Evolutionary conservation across 2,329 filamentous ascomycete species (phyloP).

Genomic region (Trichophyton verrucosum): DNA sequence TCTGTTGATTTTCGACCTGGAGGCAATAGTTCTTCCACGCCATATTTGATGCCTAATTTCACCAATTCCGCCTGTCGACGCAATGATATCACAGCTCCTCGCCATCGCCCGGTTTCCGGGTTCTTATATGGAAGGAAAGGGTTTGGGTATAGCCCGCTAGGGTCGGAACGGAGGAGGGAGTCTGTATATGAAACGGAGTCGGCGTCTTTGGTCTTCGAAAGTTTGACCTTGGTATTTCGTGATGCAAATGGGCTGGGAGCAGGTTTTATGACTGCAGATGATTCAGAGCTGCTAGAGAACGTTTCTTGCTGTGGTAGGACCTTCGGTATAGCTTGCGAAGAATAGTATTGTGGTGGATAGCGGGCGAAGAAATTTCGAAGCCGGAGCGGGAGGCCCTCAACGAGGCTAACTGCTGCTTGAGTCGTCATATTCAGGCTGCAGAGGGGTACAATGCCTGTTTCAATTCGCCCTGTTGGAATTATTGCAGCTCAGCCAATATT

Average conservation of each 20-base stretch:
- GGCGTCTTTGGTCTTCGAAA: constrained; percentile 22
- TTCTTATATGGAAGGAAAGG: constrained; percentile 75
- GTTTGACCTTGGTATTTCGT: constrained; percentile 29
- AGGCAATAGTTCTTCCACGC: constrained; percentile 70
- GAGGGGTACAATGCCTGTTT: not conserved
- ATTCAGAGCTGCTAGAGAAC: constrained; percentile 37
- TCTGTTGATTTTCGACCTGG: constrained; percentile 63
- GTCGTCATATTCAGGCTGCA: constrained; percentile 9
- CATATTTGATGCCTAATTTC: constrained; percentile 66
- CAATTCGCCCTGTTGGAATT: not conserved
- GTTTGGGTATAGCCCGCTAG: constrained; percentile 45
- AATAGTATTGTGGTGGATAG: constrained; percentile 59
- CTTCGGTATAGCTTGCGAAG: constrained; percentile 19
- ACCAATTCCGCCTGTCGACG: constrained; percentile 72
- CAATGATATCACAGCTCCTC: constrained; percentile 69
- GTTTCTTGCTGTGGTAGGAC: constrained; percentile 19
- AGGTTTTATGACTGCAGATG: constrained; percentile 10
- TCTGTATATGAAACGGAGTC: constrained; percentile 22
- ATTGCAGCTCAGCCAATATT: not conserved
- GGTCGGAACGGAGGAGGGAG: constrained; percentile 26
- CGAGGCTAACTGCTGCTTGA: constrained; percentile 33
- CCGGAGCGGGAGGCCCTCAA: constrained; percentile 60
- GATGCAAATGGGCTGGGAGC: constrained; percentile 30
- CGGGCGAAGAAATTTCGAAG: constrained; percentile 79
- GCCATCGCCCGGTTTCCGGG: constrained; percentile 67